Evolutionary conservation across 495 filamentous ascomycete genomes (phyloP), one percentile per base, ranked within the genome.

Genomic region (Aspergillus mulundensis): DNA sequence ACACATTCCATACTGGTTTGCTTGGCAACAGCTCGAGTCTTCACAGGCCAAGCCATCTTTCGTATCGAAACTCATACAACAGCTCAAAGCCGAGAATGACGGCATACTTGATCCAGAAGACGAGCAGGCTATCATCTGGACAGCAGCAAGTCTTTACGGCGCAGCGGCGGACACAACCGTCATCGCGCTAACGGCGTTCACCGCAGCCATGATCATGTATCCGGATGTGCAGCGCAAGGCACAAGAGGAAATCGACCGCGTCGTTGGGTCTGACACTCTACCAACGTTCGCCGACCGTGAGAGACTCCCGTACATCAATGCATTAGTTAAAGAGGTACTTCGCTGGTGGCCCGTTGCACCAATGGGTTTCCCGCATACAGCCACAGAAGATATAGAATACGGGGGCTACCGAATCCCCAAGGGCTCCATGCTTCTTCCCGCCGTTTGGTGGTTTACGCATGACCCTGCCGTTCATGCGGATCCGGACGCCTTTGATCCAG

Each of bases 81-180:
- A 46, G 18, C 51, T 77, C 12, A 60, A 74, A 50, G 49, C 19
- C 12, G 45, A 51, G 18, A 32, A 65, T 4, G 54, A 47, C 2
- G 58, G 56, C 18, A 19, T 49, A 0, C 56, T 64, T 5, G 53
- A 52, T 0, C 36, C 24, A 0, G 66, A 75, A 16, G 63, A 64
- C 16, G 64, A 71, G 28, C 34, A 49, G 0, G 53, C 59, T 7
- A 66, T 68, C 45, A 77, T 75, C 38, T 74, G 68, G 70, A 59
- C 73, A n/a, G 71, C 79, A 11, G 72, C 71, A 16, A 70, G 71
- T 1, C 59, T 85, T 0, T 76, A 82, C 23, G 70, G 78, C 40
- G 83, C 76, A 10, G 83, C 82, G 2, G 76, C 78, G 15, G 83
- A 85, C 60, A 84, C 71, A 60, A 81, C 54, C 8, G 70, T 72